These are phyloP conservation scores for Geotrichum klebahnii DNA, from an alignment of 1,139 yeast species.

Conservation along the genomic window DNA sequence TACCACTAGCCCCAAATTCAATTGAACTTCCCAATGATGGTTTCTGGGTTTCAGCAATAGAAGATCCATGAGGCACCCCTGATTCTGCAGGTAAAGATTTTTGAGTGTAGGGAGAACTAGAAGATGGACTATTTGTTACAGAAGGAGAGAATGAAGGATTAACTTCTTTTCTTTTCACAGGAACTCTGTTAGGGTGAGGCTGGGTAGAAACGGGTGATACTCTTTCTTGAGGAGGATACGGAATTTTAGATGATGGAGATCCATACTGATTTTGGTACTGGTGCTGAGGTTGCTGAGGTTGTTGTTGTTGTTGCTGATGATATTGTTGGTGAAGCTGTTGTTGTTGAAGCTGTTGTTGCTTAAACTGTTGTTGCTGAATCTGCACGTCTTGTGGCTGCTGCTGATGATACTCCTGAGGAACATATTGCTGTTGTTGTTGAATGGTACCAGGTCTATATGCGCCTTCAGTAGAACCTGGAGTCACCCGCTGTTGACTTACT, in stretches of 20 bases:
- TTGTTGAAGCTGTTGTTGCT: not conserved
- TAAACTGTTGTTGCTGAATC: not conserved
- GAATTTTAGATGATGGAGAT: not conserved
- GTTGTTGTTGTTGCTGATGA: not conserved
- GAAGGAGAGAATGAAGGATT: conserved; percentile 15
- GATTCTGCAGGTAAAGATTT: not conserved
- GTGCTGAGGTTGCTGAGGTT: not conserved
- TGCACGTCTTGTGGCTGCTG: conserved; percentile 16
- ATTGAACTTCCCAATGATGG: no score
- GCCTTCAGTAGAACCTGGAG: not conserved
- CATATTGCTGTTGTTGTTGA: not conserved
- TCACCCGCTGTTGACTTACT: not conserved
- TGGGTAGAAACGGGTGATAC: not conserved
- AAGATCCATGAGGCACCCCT: no score
- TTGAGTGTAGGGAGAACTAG: not conserved
- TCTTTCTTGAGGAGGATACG: not conserved
- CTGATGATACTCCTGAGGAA: not conserved
- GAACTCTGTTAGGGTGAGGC: conserved; percentile 8
- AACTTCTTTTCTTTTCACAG: conserved; percentile 19
- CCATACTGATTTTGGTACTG: not conserved
- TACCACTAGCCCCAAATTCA: no score
- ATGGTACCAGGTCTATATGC: not conserved
- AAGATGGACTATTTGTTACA: not conserved
- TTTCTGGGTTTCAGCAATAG: no score
- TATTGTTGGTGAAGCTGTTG: not conserved